Base-by-base conservation (phyloP, 371 early-diverging fungal species). In the Phascolomyces articulosus region DNA sequence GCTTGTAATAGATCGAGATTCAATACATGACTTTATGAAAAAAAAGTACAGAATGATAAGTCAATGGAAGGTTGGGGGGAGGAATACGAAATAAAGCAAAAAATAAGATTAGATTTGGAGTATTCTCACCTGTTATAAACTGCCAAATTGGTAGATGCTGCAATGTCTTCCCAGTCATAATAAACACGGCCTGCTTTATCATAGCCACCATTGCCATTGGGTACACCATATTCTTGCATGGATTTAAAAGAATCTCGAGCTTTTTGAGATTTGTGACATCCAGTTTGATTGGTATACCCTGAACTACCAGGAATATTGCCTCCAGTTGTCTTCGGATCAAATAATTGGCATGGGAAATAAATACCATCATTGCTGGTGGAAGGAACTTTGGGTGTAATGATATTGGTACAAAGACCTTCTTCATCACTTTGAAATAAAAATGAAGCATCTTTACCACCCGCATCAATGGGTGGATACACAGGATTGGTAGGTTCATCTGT, bases 41-140 rank as follows among this genome's bases (percentile, higher is more conserved):
- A 44, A 15, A 44, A n/a, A 3, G 1, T 4, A n/a, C n/a, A n/a
- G n/a, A n/a, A n/a, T n/a, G n/a, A n/a, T n/a, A n/a, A n/a, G n/a
- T n/a, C n/a, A n/a, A n/a, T n/a, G n/a, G n/a, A n/a, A n/a, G n/a
- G n/a, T n/a, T n/a, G n/a, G n/a, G n/a, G n/a, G n/a, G n/a, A n/a
- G n/a, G n/a, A n/a, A n/a, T n/a, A n/a, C n/a, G n/a, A n/a, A n/a
- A n/a, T n/a, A n/a, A n/a, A n/a, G n/a, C n/a, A n/a, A n/a, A n/a
- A n/a, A n/a, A n/a, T n/a, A n/a, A n/a, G n/a, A n/a, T n/a, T n/a
- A n/a, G n/a, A n/a, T n/a, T n/a, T n/a, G n/a, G n/a, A n/a, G n/a
- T n/a, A n/a, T n/a, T n/a, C n/a, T n/a, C n/a, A 87, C 70, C 93
- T 90, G 65, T 93, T 94, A 73, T 86, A 93, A 18, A 94, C 91